phyloP scores from a whole-genome alignment of 2,329 filamentous ascomycete species.

The Zymoseptoria tritici region DNA sequence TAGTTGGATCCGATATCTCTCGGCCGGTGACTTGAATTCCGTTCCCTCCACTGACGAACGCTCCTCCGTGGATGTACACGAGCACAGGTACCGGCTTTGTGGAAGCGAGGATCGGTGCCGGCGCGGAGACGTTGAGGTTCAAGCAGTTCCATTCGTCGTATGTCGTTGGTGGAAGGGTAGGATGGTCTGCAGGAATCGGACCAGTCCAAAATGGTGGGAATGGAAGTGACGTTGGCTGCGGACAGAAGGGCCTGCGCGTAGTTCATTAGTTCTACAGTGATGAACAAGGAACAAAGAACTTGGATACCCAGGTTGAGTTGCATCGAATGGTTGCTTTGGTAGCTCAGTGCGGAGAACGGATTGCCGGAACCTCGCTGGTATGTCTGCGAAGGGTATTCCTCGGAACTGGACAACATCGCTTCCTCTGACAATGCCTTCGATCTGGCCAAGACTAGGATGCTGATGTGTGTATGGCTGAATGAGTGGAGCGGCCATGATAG shows the following conservation, averaged over 20 bases:
- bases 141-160: neutral
- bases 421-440: neutral
- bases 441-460: neutral
- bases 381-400: neutral
- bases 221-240: neutral
- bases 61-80: neutral
- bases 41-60: neutral
- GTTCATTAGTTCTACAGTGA: neutral
- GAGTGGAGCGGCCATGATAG: neutral
- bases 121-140: neutral
- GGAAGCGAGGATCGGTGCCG: neutral
- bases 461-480: neutral
- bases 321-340: neutral
- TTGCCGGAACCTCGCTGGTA: neutral
- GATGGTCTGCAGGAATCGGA: neutral
- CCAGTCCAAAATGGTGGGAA: neutral
- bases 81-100: neutral
- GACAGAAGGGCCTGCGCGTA: neutral
- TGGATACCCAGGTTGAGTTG: neutral
- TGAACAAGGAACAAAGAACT: neutral
- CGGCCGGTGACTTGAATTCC: neutral
- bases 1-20: neutral
- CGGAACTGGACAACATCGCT: neutral
- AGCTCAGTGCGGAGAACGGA: neutral
- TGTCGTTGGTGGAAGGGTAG: neutral